These are phyloP conservation scores for Grosmannia clavigera DNA, from an alignment of 2,329 filamentous ascomycete species.

Conservation along the genomic window DNA sequence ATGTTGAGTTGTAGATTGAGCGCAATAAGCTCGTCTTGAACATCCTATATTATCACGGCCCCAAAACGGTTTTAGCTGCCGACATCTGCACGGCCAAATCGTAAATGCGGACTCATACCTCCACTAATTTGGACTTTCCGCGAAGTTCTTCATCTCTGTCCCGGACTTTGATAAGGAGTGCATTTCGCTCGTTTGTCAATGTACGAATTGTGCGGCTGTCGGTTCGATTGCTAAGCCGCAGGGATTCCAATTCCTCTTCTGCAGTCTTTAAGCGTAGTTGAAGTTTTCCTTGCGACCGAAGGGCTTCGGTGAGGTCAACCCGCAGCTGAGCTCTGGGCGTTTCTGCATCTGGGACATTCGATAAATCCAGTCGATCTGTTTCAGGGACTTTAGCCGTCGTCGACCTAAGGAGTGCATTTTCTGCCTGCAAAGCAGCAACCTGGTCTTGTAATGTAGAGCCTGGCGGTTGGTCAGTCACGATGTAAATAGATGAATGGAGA, in stretches of 20 bases:
- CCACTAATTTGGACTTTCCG: conserved; percentile 71
- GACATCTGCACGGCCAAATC: background rate
- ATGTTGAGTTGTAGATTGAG: conserved; percentile 81
- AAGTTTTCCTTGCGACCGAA: conserved; percentile 59
- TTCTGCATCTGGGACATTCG: conserved; percentile 16
- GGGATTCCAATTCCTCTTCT: conserved; percentile 45
- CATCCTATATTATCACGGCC: conserved; percentile 32
- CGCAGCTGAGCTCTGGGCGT: conserved; percentile 37
- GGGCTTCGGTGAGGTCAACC: conserved; percentile 62
- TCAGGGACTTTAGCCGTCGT: background rate
- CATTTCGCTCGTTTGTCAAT: conserved; percentile 49
- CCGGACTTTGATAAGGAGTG: conserved; percentile 53
- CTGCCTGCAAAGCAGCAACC: conserved; percentile 48
- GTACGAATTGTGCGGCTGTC: conserved; percentile 49
- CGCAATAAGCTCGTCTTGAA: conserved; percentile 87
- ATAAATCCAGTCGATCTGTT: background rate
- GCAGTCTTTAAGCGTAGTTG: conserved; percentile 50
- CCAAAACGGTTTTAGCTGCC: background rate
- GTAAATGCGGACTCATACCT: conserved; percentile 31
- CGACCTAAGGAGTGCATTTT: conserved; percentile 25
- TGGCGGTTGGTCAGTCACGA: background rate
- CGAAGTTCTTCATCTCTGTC: conserved; percentile 78
- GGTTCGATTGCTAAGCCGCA: conserved; percentile 47
- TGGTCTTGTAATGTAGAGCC: conserved; percentile 56
- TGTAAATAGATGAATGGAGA: background rate